Conservation (phyloP, 768 basidiomycete species). For the Lentinus tigrinus region DNA sequence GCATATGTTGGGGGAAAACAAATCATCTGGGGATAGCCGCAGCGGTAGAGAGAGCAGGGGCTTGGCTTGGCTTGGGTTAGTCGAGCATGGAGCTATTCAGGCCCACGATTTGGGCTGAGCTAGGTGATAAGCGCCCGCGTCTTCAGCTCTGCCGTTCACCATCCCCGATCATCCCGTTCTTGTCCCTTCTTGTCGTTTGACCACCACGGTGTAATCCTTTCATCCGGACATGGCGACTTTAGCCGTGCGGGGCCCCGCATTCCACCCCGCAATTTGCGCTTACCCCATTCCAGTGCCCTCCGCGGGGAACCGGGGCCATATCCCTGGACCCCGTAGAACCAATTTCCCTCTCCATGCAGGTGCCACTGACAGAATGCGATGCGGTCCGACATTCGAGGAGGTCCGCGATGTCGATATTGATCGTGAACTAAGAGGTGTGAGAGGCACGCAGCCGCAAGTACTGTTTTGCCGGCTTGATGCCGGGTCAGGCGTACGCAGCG, state of each 20-base stretch:
- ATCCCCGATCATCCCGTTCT: background rate
- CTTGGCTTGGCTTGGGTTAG: background rate
- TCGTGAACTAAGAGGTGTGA: background rate
- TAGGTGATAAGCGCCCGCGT: background rate
- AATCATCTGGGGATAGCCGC: no score
- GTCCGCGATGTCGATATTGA: background rate
- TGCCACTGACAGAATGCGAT: background rate
- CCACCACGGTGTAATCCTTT: background rate
- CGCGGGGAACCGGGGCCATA: background rate
- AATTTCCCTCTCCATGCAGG: background rate
- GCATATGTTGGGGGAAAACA: no score
- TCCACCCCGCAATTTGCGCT: conserved; percentile 7
- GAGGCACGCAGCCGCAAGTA: background rate
- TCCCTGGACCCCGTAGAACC: background rate
- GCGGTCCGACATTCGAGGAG: background rate
- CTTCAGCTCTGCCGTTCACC: background rate
- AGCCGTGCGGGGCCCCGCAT: background rate
- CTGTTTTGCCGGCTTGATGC: background rate
- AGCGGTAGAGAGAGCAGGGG: no score
- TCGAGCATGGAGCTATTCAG: background rate
- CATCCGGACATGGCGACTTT: background rate
- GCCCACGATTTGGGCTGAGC: background rate
- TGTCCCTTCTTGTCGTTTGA: background rate
- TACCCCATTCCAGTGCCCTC: background rate
- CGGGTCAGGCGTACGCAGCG: background rate